phyloP scores from a whole-genome alignment of 768 basidiomycete species.

The Phaeolepiota aurea region DNA sequence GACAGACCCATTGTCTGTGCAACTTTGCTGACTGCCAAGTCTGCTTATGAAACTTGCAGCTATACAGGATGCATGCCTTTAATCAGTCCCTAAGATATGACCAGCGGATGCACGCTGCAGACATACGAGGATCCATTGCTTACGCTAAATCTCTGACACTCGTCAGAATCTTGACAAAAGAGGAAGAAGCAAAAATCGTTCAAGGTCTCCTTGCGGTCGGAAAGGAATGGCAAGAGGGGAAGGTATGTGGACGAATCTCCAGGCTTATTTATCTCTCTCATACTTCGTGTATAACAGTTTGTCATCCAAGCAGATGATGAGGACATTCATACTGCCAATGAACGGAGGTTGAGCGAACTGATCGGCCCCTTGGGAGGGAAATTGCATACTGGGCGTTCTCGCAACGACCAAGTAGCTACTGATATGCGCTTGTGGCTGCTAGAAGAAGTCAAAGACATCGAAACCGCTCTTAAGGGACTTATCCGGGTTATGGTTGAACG shows the following conservation, averaged over 20 bases:
- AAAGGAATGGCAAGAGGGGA: constrained; percentile 78
- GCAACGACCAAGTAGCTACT: constrained; percentile 98
- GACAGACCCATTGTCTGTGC: constrained; percentile 81
- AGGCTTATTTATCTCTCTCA: too few relatives aligned
- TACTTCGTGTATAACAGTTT: constrained; percentile 59
- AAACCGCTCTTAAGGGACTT: constrained; percentile 63
- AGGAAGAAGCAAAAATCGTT: constrained; percentile 68
- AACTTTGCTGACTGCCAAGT: not conserved
- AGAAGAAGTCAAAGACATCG: constrained; percentile 62
- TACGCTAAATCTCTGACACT: constrained; percentile 83
- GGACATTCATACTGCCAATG: constrained; percentile 98
- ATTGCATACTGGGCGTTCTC: constrained; percentile 92
- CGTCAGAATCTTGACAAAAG: constrained; percentile 71
- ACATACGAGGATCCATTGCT: constrained; percentile 91
- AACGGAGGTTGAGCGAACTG: constrained; percentile 86
- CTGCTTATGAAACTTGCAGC: constrained; percentile 9
- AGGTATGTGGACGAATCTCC: too few relatives aligned
- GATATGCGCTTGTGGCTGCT: constrained; percentile 97
- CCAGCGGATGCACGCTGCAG: constrained; percentile 86
- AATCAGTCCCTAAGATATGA: constrained; percentile 96
- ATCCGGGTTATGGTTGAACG: constrained; percentile 86
- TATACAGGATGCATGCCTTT: constrained; percentile 87
- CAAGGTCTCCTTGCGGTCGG: constrained; percentile 69
- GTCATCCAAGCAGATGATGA: constrained; percentile 79
- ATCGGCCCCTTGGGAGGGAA: constrained; percentile 92